A percentile compares a stretch with the other conserved stretches of the same genome.
These are phyloP conservation scores for Cordyceps fumosorosea DNA, from an alignment of 2,329 filamentous ascomycete species.

Conservation along the genomic window DNA sequence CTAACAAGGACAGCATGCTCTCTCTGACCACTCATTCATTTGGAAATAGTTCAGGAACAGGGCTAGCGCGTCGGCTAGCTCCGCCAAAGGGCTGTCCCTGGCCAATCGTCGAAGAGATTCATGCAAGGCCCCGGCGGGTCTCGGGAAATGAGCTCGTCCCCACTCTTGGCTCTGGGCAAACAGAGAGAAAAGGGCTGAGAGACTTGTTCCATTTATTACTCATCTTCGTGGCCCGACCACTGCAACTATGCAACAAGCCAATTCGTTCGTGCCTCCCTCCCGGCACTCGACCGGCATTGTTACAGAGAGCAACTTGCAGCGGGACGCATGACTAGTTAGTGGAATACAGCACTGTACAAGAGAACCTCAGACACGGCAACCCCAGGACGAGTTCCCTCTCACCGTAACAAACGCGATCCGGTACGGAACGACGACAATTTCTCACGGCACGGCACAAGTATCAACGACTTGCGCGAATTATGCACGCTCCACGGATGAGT, in stretches of 20 bases:
- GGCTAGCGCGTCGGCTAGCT: background rate
- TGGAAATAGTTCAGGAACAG: constrained; percentile 8
- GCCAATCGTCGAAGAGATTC: background rate
- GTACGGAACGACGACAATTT: background rate
- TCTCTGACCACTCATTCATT: background rate
- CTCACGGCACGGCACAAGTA: background rate
- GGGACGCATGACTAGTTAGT: background rate
- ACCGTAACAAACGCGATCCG: background rate
- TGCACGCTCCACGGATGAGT: background rate
- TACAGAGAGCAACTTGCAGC: background rate
- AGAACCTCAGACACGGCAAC: background rate
- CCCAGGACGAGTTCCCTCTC: background rate
- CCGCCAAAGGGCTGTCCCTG: background rate
- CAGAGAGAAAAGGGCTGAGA: background rate
- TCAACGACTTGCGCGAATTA: background rate
- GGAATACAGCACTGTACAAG: background rate
- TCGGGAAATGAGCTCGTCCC: constrained; percentile 3
- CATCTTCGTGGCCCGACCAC: background rate
- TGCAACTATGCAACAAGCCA: background rate
- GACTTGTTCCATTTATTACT: background rate
- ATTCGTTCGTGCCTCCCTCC: background rate
- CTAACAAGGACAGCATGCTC: background rate
- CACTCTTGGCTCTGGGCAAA: background rate
- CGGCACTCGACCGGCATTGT: background rate
- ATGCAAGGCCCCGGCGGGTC: background rate